Evolutionary conservation across 2,329 filamentous ascomycete species (phyloP).

Genomic region (Exophiala viscosa): DNA sequence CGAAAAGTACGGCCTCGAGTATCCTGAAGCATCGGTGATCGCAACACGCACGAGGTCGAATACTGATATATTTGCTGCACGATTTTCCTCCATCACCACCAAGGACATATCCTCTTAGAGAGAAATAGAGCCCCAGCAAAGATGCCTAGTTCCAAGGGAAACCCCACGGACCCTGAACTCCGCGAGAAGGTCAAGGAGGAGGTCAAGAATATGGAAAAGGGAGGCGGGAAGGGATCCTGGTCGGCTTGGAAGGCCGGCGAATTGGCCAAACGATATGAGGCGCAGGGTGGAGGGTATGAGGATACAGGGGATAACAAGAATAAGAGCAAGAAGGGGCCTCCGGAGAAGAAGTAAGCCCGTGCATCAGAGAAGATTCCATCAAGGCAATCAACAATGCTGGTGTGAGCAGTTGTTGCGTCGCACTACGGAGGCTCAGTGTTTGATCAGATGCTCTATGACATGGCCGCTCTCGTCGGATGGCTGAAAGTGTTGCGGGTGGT

Average conservation of each 20-base stretch:
- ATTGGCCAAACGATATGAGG: constrained; percentile 24
- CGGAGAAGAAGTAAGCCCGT: constrained; percentile 27
- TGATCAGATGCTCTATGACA: no score
- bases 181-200: constrained; percentile 28
- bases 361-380: no score
- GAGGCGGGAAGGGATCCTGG: constrained; percentile 25
- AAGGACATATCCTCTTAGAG: not conserved
- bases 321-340: constrained; percentile 25
- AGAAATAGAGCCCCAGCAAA: not conserved
- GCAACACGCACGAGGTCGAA: not conserved
- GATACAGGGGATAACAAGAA: constrained; percentile 26
- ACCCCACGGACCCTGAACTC: constrained; percentile 25
- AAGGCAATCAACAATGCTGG: not conserved
- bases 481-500: no score
- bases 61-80: not conserved
- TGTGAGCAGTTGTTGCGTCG: no score
- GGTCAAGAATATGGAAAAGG: constrained; percentile 26
- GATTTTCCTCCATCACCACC: not conserved
- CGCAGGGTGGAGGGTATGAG: constrained; percentile 22
- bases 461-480: no score
- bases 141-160: constrained; percentile 26
- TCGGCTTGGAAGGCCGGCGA: constrained; percentile 29
- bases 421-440: no score
- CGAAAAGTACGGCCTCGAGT: not conserved
- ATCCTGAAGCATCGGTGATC: constrained; percentile 1